Percentiles rank a stretch among this genome's conserved stretches.
Conservation (phyloP, 73 alveolate genomes). For the Paraurostyla sp. region DNA sequence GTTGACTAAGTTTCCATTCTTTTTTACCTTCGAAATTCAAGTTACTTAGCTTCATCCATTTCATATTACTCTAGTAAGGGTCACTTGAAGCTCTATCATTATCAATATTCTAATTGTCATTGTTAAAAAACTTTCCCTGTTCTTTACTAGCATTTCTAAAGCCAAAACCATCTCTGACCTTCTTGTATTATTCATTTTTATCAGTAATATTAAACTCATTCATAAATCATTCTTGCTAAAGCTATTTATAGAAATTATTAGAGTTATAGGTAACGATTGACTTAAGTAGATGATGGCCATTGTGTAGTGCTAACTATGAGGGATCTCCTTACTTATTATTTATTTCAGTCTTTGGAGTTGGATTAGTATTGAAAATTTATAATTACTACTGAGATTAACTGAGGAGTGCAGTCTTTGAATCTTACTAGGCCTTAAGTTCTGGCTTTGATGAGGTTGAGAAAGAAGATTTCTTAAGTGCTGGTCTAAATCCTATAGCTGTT, state of each 20-base stretch:
- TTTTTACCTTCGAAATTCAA: conserved; percentile 10
- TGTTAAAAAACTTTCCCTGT: not conserved
- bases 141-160: not conserved
- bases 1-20: conserved; percentile 27
- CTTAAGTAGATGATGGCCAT: conserved; percentile 36
- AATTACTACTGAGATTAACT: no score
- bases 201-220: conserved; percentile 20
- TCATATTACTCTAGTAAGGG: not conserved
- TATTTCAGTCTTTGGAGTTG: not conserved
- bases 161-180: conserved; percentile 13
- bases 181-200: conserved; percentile 4
- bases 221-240: not conserved
- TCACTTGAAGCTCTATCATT: not conserved
- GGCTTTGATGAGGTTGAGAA: no score
- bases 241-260: not conserved
- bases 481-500: no score
- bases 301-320: not conserved
- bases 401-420: no score
- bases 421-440: no score
- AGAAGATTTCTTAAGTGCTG: no score
- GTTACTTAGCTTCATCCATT: conserved; percentile 15
- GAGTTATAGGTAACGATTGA: conserved; percentile 20
- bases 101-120: no score
- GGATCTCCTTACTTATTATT: not conserved
- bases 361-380: no score